Evolutionary conservation across 768 basidiomycete species (phyloP).

Genomic region (Suillus luteus): DNA sequence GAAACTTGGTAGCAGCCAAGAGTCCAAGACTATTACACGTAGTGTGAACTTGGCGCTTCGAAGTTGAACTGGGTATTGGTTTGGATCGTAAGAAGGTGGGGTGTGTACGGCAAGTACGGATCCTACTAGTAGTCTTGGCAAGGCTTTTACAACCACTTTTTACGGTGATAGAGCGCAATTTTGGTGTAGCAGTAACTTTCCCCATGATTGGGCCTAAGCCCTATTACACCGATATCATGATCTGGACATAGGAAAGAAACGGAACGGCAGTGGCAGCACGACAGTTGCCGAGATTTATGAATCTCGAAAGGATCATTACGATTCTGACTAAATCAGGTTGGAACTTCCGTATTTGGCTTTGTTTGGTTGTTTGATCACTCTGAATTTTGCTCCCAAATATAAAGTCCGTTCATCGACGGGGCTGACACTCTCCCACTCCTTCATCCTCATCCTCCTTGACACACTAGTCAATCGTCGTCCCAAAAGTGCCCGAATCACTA

Average conservation of each 20-base stretch:
- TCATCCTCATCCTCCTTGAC: slow-evolving; percentile 21
- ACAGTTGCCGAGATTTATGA: slow-evolving; percentile 29
- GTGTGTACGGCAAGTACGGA: not conserved
- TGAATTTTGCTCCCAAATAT: slow-evolving; percentile 34
- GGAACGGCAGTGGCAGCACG: slow-evolving; percentile 14
- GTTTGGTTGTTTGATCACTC: slow-evolving; percentile 30
- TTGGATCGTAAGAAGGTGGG: not conserved
- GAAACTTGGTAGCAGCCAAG: not conserved
- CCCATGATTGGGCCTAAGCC: not conserved
- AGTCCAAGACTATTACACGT: slow-evolving; percentile 6
- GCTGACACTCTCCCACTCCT: slow-evolving; percentile 35
- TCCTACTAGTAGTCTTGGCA: too few species aligned
- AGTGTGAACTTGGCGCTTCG: slow-evolving; percentile 1
- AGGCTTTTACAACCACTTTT: not conserved
- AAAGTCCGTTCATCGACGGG: slow-evolving; percentile 34
- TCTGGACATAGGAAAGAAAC: slow-evolving; percentile 22
- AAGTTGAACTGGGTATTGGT: not conserved
- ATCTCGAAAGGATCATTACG: slow-evolving; percentile 20
- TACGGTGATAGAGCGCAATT: slow-evolving; percentile 6
- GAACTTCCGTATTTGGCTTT: slow-evolving; percentile 23
- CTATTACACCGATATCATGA: not conserved
- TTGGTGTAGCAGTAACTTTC: not conserved
- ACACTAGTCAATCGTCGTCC: slow-evolving; percentile 11
- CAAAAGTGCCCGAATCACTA: slow-evolving; percentile 22
- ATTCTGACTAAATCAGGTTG: slow-evolving; percentile 21